Percentiles rank a stretch among this genome's conserved stretches.
Evolutionary conservation across 1,284 basidiomycete species (phyloP).

Genomic region (Tetrapyrgos nigripes): DNA sequence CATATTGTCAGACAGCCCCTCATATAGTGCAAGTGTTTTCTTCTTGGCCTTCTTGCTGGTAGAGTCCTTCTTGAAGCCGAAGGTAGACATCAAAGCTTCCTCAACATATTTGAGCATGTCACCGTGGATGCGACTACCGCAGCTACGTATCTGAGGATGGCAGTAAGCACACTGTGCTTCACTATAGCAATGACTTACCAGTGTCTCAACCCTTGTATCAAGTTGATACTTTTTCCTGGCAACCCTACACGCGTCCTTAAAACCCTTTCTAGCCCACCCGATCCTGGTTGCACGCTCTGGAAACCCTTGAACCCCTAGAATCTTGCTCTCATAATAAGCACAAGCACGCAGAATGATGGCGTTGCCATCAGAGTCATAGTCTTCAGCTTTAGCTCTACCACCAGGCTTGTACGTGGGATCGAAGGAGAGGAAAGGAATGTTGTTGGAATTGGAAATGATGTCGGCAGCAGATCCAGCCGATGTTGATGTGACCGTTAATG

Average conservation of each 20-base stretch:
- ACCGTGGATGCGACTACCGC: slow-evolving; percentile 3
- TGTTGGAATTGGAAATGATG: not conserved
- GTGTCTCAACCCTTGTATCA: not conserved
- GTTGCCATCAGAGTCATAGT: not conserved
- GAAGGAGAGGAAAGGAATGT: not conserved
- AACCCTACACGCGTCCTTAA: not conserved
- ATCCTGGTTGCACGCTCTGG: not conserved
- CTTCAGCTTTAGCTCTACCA: not conserved
- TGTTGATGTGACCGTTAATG: too few species aligned
- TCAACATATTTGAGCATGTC: not conserved
- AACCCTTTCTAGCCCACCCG: not conserved
- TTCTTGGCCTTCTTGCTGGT: not conserved
- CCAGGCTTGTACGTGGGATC: not conserved
- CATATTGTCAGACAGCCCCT: not conserved
- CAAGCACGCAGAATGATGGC: not conserved
- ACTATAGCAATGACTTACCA: not conserved
- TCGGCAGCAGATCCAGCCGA: too few species aligned
- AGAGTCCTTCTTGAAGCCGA: not conserved
- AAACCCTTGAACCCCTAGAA: not conserved
- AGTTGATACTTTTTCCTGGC: not conserved
- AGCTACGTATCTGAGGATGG: not conserved
- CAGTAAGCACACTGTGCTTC: not conserved
- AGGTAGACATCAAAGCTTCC: not conserved
- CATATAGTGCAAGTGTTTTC: not conserved
- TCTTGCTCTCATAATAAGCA: slow-evolving; percentile 3